Conservation (phyloP, 2,329 filamentous ascomycete species). For the Colletotrichum noveboracense region DNA sequence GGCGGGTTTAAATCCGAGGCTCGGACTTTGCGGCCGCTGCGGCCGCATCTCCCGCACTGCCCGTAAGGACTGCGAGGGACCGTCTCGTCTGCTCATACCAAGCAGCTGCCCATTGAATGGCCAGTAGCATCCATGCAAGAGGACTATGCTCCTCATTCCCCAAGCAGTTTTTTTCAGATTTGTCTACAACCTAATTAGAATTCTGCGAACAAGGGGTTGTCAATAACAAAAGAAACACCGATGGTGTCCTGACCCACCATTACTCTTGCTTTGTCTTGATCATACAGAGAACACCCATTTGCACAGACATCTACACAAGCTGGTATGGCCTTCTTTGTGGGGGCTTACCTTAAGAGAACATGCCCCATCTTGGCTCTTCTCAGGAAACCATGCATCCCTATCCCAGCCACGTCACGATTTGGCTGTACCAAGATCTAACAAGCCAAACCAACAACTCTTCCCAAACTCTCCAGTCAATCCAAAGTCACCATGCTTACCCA, state of each 20-base stretch:
- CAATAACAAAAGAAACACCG: background rate
- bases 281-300: background rate
- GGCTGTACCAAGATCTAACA: background rate
- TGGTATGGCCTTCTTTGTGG: background rate
- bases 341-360: background rate
- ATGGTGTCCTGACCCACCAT: background rate
- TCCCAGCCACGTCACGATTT: accelerated
- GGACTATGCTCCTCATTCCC: background rate
- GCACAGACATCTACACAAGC: background rate
- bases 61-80: background rate
- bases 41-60: background rate
- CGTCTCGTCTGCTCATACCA: background rate
- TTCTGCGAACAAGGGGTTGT: background rate
- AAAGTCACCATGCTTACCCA: background rate
- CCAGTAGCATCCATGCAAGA: background rate
- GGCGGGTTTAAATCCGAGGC: background rate
- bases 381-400: background rate
- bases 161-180: accelerated
- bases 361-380: background rate
- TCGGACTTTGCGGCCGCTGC: background rate
- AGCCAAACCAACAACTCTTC: background rate
- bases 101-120: accelerated
- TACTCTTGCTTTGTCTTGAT: background rate
- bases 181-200: background rate
- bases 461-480: background rate